Conservation (phyloP, 352 stramenopile genomes). For the Pythium apleroticum region DNA sequence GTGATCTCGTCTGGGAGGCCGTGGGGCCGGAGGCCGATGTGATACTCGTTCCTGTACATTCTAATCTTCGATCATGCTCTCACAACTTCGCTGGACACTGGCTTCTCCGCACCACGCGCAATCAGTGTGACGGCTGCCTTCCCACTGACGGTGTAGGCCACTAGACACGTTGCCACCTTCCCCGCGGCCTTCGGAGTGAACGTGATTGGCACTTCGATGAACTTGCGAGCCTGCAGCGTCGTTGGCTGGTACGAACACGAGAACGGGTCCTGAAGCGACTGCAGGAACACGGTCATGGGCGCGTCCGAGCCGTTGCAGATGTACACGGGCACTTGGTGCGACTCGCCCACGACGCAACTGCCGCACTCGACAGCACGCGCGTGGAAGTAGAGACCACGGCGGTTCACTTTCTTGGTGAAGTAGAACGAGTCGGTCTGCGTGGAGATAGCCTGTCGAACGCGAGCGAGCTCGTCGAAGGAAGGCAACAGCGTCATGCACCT, state of each 20-base stretch:
- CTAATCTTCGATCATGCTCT: neutral
- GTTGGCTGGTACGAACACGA: conserved; percentile 72
- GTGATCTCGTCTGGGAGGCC: too few relatives aligned
- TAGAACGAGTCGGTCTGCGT: conserved; percentile 84
- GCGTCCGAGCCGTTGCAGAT: conserved; percentile 83
- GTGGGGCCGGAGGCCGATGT: too few relatives aligned
- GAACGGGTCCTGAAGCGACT: conserved; percentile 76
- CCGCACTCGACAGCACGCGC: conserved; percentile 82
- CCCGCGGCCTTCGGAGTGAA: conserved; percentile 78
- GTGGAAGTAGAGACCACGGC: conserved; percentile 79
- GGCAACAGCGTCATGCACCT: conserved; percentile 43
- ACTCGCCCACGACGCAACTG: conserved; percentile 67
- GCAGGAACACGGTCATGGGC: conserved; percentile 84
- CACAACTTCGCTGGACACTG: neutral
- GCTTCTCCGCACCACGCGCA: conserved; percentile 49
- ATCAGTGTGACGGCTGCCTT: conserved; percentile 83
- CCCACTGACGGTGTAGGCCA: conserved; percentile 75
- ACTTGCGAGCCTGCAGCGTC: conserved; percentile 80
- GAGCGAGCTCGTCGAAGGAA: conserved; percentile 58
- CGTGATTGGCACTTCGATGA: conserved; percentile 77
- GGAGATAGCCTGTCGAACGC: conserved; percentile 60
- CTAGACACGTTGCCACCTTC: conserved; percentile 80
- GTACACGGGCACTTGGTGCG: conserved; percentile 79
- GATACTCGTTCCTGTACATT: too few relatives aligned
- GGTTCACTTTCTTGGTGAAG: conserved; percentile 79